phyloP scores from a whole-genome alignment of 1,284 basidiomycete species.

The Fomitopsis palustris region DNA sequence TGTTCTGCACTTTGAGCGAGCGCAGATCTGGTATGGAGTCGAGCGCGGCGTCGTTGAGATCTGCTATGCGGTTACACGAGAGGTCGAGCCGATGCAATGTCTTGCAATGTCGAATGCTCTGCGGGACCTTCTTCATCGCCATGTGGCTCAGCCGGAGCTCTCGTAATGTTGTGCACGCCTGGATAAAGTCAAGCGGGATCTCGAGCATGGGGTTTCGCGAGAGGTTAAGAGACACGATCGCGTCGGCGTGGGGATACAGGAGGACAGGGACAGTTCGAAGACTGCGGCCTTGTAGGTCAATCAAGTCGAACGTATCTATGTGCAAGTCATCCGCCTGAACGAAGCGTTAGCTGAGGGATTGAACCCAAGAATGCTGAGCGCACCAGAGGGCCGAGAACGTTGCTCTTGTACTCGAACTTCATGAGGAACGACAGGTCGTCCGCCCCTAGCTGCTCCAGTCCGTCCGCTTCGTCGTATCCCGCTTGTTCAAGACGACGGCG shows the following conservation, averaged over 20 bases:
- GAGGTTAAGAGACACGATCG: conserved; percentile 85
- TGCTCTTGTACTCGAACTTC: conserved; percentile 84
- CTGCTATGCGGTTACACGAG: conserved; percentile 90
- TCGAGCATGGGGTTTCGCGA: conserved; percentile 97
- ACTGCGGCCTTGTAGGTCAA: conserved; percentile 84
- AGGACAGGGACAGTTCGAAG: conserved; percentile 90
- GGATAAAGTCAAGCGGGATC: conserved; percentile 95
- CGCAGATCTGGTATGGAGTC: conserved; percentile 75
- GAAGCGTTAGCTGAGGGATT: neutral
- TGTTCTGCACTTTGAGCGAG: conserved; percentile 86
- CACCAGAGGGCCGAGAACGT: conserved; percentile 64
- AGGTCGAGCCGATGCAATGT: conserved; percentile 86
- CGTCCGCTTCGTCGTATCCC: conserved; percentile 85
- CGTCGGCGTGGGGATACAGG: conserved; percentile 84
- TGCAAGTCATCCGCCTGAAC: conserved; percentile 66
- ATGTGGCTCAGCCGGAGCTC: conserved; percentile 91
- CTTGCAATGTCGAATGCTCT: conserved; percentile 73
- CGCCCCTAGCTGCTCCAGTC: conserved; percentile 75
- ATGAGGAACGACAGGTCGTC: conserved; percentile 86
- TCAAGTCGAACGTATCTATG: conserved; percentile 75
- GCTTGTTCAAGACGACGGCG: conserved; percentile 85
- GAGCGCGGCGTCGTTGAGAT: conserved; percentile 84
- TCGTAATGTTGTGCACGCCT: conserved; percentile 81
- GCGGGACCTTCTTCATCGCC: conserved; percentile 93
- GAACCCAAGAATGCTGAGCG: conserved; percentile 22